These are phyloP conservation scores for Helotiales sp. DNA, from an alignment of 2,329 filamentous ascomycete species.

Conservation along the genomic window DNA sequence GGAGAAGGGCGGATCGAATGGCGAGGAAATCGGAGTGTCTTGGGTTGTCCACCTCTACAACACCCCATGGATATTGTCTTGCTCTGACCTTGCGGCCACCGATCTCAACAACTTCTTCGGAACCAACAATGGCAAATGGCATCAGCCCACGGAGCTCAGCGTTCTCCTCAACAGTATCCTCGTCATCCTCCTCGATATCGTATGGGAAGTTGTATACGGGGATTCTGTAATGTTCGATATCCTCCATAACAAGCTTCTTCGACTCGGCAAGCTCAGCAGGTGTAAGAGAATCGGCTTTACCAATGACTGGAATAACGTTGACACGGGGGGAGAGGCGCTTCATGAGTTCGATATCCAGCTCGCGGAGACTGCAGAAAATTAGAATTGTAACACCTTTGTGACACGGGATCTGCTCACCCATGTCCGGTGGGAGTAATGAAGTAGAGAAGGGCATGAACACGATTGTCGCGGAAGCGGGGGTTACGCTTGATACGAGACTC, in stretches of 20 bases:
- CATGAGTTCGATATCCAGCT: slow-evolving; percentile 99
- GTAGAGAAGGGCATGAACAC: slow-evolving; percentile 97
- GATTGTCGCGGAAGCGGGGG: slow-evolving; percentile 98
- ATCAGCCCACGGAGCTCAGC: slow-evolving; percentile 96
- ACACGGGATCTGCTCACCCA: slow-evolving; percentile 62
- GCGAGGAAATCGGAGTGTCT: slow-evolving; percentile 98
- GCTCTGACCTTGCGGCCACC: slow-evolving; percentile 90
- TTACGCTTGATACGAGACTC: slow-evolving; percentile 99
- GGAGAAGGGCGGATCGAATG: slow-evolving; percentile 92
- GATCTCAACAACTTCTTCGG: slow-evolving; percentile 93
- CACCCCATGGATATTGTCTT: slow-evolving; percentile 98
- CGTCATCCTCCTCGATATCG: slow-evolving; percentile 98
- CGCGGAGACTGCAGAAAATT: slow-evolving; percentile 72
- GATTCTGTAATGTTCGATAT: slow-evolving; percentile 99
- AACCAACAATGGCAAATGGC: slow-evolving; percentile 98
- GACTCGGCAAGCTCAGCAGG: slow-evolving; percentile 96
- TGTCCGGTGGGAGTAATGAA: slow-evolving; percentile 99
- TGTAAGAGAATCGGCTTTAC: slow-evolving; percentile 96
- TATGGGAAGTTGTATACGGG: slow-evolving; percentile 99
- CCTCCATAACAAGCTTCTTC: slow-evolving; percentile 99
- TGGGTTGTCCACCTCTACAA: slow-evolving; percentile 98
- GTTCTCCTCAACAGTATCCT: slow-evolving; percentile 99
- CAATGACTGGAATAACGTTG: slow-evolving; percentile 98
- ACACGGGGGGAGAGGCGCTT: slow-evolving; percentile 97
- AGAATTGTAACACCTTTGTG: slow-evolving; percentile 17